Evolutionary conservation across 1,284 basidiomycete species (phyloP).

Genomic region (Leccinum subrobustum): DNA sequence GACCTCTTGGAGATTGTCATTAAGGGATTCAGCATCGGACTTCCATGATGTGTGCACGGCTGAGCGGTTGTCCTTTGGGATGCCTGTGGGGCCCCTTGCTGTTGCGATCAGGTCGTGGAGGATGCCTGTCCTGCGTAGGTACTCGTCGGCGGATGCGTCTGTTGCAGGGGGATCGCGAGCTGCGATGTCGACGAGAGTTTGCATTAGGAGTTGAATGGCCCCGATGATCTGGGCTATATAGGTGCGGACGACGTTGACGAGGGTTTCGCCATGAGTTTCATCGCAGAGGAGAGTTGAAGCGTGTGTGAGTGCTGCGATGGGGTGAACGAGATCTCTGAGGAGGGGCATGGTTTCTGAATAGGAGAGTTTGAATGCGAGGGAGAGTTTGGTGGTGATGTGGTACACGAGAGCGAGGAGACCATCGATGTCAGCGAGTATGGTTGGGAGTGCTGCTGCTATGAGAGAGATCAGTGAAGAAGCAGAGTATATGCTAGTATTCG

Average conservation of each 20-base stretch:
- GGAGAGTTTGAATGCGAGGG: conserved; percentile 62
- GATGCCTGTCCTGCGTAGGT: conserved; percentile 59
- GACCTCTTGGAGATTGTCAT: conserved; percentile 62
- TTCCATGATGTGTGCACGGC: conserved; percentile 60
- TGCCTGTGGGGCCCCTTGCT: conserved; percentile 43
- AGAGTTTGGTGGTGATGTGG: conserved; percentile 58
- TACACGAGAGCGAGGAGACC: conserved; percentile 64
- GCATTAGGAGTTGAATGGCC: conserved; percentile 42
- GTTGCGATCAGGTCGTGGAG: conserved; percentile 65
- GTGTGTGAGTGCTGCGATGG: conserved; percentile 56
- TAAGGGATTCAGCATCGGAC: conserved; percentile 55
- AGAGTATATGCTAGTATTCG: background rate
- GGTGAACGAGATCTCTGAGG: conserved; percentile 55
- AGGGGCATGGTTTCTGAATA: conserved; percentile 54
- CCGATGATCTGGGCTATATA: conserved; percentile 47
- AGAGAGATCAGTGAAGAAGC: background rate
- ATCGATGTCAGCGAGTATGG: conserved; percentile 56
- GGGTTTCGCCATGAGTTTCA: conserved; percentile 48
- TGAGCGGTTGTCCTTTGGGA: conserved; percentile 56
- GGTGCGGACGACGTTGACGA: conserved; percentile 48
- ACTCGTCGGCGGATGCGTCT: conserved; percentile 39
- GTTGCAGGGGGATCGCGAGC: conserved; percentile 16
- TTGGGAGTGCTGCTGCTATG: conserved; percentile 28
- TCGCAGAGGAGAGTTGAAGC: conserved; percentile 53
- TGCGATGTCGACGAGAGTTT: conserved; percentile 36